Percentiles rank a stretch among this genome's conserved stretches.
phyloP scores from a whole-genome alignment of 2,329 filamentous ascomycete genomes.

The Coniochaeta pulveracea region DNA sequence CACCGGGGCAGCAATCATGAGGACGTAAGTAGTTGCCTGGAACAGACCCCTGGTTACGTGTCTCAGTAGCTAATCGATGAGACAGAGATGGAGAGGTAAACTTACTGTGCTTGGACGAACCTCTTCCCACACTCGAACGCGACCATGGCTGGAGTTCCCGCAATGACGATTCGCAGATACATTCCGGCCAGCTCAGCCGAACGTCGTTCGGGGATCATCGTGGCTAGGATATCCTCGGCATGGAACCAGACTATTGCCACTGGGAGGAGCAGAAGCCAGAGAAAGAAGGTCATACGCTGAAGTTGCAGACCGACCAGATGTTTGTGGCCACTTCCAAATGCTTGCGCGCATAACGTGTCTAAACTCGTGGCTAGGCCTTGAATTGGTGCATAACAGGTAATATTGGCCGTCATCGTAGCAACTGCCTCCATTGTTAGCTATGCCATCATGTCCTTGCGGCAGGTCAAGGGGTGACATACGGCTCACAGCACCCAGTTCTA shows the following conservation, averaged over 20 bases:
- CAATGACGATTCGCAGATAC: constrained; percentile 59
- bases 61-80: too few species aligned
- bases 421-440: constrained; percentile 63
- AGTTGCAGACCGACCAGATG: constrained; percentile 78
- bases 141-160: constrained; percentile 66
- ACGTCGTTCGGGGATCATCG: constrained; percentile 59
- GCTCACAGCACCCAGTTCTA: constrained; percentile 56
- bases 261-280: constrained; percentile 60
- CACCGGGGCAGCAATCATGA: constrained; percentile 63
- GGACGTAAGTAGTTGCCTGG: constrained; percentile 66
- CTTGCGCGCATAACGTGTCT: constrained; percentile 88
- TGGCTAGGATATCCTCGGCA: constrained; percentile 50
- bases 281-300: constrained; percentile 70
- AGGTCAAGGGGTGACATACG: constrained; percentile 16
- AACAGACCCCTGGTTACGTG: too few species aligned
- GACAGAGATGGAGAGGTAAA: too few species aligned
- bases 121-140: constrained; percentile 68
- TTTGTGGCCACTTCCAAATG: constrained; percentile 83
- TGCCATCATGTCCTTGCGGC: constrained; percentile 19
- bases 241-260: constrained; percentile 59
- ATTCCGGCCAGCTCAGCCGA: constrained; percentile 61
- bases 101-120: constrained; percentile 73
- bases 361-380: constrained; percentile 82
- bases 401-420: constrained; percentile 69
- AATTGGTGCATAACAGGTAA: constrained; percentile 66